These are phyloP conservation scores for Naegleria fowleri DNA, from an alignment of 208 protist species.

Conservation along the genomic window DNA sequence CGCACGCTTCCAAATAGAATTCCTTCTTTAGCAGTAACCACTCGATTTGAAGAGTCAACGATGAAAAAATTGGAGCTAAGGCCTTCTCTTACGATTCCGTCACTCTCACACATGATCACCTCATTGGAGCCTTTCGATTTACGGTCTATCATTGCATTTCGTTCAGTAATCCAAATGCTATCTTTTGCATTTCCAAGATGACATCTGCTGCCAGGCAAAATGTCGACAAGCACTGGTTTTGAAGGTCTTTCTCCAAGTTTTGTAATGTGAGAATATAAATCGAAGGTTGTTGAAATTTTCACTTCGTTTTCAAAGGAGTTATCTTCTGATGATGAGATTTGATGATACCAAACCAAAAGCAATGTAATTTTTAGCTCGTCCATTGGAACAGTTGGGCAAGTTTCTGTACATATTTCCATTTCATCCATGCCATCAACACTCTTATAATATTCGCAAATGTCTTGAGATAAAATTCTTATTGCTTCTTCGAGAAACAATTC, in stretches of 20 bases:
- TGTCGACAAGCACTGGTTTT: not conserved
- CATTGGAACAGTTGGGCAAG: not conserved
- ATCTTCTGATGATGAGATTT: not conserved
- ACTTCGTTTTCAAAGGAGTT: too few relatives aligned
- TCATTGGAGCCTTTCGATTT: not conserved
- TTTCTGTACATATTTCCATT: not conserved
- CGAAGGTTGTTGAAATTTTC: not conserved
- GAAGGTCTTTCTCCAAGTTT: not conserved
- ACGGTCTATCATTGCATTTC: not conserved
- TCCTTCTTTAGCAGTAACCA: not conserved
- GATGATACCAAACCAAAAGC: not conserved
- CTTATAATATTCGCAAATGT: not conserved
- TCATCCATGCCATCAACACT: not conserved
- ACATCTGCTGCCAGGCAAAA: not conserved
- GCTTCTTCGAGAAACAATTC: not conserved
- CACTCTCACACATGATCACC: not conserved
- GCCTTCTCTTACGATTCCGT: constrained; percentile 6
- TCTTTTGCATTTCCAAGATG: constrained; percentile 15
- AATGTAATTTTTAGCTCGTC: not conserved
- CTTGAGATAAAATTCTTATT: not conserved
- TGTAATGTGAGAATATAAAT: not conserved
- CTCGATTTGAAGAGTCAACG: not conserved
- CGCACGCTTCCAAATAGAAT: not conserved
- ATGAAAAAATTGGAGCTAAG: not conserved
- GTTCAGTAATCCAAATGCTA: not conserved